These are phyloP conservation scores for Coelastrella sp. DNA, from an alignment of 139 green algal genomes.

Conservation along the genomic window DNA sequence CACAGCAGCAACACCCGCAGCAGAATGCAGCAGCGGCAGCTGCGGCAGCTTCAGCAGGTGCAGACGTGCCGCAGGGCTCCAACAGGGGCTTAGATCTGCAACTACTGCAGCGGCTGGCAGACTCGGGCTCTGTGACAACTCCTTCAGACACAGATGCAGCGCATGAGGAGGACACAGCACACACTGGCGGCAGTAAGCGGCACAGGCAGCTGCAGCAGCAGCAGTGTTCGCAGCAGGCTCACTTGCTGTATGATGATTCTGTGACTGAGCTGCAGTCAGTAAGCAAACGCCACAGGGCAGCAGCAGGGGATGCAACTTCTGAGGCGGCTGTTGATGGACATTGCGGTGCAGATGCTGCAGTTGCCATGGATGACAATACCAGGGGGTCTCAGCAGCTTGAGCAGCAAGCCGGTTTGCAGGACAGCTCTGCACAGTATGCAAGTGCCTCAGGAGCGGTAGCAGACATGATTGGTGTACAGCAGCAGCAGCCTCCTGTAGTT, in stretches of 20 bases:
- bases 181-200: not conserved
- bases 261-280: not conserved
- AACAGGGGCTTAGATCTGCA: conserved; percentile 38
- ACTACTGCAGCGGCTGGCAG: conserved; percentile 33
- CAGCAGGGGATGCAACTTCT: not conserved
- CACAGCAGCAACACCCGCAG: conserved; percentile 10
- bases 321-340: not conserved
- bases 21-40: not conserved
- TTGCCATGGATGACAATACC: not conserved
- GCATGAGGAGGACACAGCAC: conserved; percentile 32
- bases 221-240: conserved; percentile 13
- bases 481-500: conserved; percentile 8
- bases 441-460: not conserved
- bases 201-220: conserved; percentile 33
- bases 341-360: not conserved
- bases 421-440: not conserved
- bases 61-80: conserved; percentile 16
- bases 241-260: not conserved
- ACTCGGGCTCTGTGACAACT: conserved; percentile 3
- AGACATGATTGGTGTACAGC: not conserved
- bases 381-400: not conserved
- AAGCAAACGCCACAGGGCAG: not conserved
- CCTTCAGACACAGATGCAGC: conserved; percentile 7
- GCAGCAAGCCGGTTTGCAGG: not conserved
- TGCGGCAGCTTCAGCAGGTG: not conserved